Evolutionary conservation across 305 asterid species (phyloP).

Genomic region (Solanum chacoense): DNA sequence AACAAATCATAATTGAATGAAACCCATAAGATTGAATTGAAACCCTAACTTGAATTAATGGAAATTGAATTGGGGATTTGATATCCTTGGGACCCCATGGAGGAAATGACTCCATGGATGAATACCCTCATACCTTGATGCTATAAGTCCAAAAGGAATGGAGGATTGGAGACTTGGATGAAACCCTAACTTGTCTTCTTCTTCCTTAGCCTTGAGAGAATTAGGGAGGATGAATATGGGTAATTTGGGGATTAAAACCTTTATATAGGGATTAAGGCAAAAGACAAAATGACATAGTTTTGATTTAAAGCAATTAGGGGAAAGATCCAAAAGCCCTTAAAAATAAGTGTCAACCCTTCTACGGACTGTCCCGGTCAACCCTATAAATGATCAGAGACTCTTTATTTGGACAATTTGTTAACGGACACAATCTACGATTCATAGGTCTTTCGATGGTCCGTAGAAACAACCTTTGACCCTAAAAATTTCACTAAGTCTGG

Average conservation of each 20-base stretch:
- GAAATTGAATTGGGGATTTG: not conserved
- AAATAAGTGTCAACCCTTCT: not conserved
- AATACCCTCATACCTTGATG: not conserved
- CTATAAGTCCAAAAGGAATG: not conserved
- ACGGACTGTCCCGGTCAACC: not conserved
- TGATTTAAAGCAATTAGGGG: not conserved
- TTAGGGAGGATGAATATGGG: not conserved
- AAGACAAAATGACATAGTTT: no score
- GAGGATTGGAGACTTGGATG: not conserved
- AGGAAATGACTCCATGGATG: not conserved
- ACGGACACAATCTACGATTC: not conserved
- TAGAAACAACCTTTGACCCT: not conserved
- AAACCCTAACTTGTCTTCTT: not conserved
- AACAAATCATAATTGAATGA: no score
- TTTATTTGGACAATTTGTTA: not conserved
- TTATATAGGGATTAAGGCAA: no score
- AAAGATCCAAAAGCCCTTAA: not conserved
- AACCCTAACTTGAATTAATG: not conserved
- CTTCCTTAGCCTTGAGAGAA: not conserved
- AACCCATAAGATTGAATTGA: not conserved
- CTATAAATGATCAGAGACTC: not conserved
- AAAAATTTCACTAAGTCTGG: not conserved
- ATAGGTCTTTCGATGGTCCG: no score
- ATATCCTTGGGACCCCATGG: not conserved
- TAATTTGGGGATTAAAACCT: no score